Conservation (phyloP, 202 grass and related monocot genomes). For the Musa balbisiana region DNA sequence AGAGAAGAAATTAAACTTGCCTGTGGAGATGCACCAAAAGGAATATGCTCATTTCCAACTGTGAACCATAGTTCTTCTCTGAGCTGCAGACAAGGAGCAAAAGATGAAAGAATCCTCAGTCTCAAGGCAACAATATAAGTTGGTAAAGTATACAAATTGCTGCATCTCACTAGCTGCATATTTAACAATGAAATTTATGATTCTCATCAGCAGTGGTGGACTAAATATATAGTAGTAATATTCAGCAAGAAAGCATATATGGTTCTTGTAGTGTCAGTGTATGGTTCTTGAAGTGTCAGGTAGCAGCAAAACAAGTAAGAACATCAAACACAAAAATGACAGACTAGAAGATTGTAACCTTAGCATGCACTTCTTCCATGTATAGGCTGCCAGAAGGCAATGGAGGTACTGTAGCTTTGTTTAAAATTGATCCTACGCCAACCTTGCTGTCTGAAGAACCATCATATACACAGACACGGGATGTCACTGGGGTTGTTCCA, state of each 20-base stretch:
- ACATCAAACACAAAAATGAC: too few species aligned
- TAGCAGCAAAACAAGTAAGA: too few species aligned
- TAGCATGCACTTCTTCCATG: conserved; percentile 96
- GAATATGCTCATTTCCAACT: conserved; percentile 67
- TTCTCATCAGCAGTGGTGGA: too few species aligned
- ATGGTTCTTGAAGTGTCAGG: too few species aligned
- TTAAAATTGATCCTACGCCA: conserved; percentile 75
- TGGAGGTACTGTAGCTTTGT: conserved; percentile 71
- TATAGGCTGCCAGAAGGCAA: conserved; percentile 75
- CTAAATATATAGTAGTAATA: too few species aligned
- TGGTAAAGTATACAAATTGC: neutral
- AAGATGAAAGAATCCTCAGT: conserved; percentile 9
- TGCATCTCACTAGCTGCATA: too few species aligned
- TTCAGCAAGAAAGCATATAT: too few species aligned
- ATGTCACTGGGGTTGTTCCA: conserved; percentile 93
- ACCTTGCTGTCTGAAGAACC: conserved; percentile 78
- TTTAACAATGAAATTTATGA: too few species aligned
- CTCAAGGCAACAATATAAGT: neutral
- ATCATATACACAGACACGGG: conserved; percentile 87
- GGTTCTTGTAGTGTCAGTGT: too few species aligned
- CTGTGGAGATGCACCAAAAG: conserved; percentile 96
- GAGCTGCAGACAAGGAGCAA: conserved; percentile 50
- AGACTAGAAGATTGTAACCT: conserved; percentile 37
- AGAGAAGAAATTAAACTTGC: conserved; percentile 10
- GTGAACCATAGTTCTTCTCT: conserved; percentile 90